Conservation (phyloP, 345 rosid genomes). For the Eucalyptus guilfoylei region DNA sequence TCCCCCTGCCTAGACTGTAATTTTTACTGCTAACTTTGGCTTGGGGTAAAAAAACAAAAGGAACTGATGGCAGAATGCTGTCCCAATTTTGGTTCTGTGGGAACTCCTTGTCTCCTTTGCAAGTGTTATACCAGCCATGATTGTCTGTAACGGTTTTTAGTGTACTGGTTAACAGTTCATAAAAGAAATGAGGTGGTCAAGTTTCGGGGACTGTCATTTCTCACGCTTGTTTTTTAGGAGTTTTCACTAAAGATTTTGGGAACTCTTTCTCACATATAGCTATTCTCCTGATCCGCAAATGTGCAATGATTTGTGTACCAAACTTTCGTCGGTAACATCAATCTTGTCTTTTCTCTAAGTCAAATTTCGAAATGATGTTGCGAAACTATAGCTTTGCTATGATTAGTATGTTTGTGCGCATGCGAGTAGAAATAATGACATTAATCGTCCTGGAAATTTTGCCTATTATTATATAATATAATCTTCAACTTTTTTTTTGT, state of each 20-base stretch:
- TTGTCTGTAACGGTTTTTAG: background rate
- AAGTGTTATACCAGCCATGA: background rate
- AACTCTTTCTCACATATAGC: background rate
- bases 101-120: background rate
- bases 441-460: background rate
- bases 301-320: background rate
- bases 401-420: background rate
- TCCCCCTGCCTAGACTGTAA: constrained; percentile 70
- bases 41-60: background rate
- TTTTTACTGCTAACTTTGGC: background rate
- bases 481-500: background rate
- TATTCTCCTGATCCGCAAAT: background rate
- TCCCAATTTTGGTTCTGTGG: background rate
- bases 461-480: background rate
- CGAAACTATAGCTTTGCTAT: background rate
- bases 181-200: background rate
- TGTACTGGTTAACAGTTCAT: background rate
- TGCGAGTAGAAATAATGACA: background rate
- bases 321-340: background rate
- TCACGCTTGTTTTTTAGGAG: background rate
- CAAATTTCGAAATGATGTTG: background rate
- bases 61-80: background rate
- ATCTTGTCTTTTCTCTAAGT: background rate
- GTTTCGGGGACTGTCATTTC: background rate
- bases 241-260: background rate